These are phyloP conservation scores for Phialocephala sp. DNA, from an alignment of 2,329 filamentous ascomycete species.

Conservation along the genomic window DNA sequence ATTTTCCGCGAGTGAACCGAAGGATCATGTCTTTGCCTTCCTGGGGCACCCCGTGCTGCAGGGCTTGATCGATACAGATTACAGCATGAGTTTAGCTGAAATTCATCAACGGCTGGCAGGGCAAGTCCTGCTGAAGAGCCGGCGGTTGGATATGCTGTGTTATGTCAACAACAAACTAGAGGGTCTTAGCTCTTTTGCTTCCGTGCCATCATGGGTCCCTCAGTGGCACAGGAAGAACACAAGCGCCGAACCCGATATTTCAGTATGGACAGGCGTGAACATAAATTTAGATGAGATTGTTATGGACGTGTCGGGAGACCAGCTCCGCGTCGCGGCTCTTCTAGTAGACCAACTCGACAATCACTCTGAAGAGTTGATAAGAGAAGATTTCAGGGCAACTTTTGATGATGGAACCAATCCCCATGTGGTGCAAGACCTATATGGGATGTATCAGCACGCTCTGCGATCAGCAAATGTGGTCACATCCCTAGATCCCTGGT, in stretches of 20 bases:
- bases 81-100: not conserved
- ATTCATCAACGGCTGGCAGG: not conserved
- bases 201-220: slow-evolving; percentile 5
- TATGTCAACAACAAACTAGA: not conserved
- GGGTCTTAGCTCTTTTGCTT: not conserved
- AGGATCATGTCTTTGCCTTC: slow-evolving; percentile 4
- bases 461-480: not conserved
- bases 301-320: not conserved
- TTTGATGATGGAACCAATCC: not conserved
- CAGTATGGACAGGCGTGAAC: not conserved
- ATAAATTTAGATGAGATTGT: not conserved
- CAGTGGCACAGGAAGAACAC: not conserved
- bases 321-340: not conserved
- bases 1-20: not conserved
- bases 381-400: not conserved
- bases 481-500: not conserved
- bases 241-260: not conserved
- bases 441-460: not conserved
- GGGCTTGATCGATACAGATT: not conserved
- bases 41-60: not conserved
- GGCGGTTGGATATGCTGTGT: not conserved
- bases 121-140: not conserved
- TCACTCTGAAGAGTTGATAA: not conserved
- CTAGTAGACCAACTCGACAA: not conserved
- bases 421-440: not conserved